Evolutionary conservation across 352 stramenopile species (phyloP), one percentile per base, ranked within the genome.

Genomic region (Phytophthora sansomeana): DNA sequence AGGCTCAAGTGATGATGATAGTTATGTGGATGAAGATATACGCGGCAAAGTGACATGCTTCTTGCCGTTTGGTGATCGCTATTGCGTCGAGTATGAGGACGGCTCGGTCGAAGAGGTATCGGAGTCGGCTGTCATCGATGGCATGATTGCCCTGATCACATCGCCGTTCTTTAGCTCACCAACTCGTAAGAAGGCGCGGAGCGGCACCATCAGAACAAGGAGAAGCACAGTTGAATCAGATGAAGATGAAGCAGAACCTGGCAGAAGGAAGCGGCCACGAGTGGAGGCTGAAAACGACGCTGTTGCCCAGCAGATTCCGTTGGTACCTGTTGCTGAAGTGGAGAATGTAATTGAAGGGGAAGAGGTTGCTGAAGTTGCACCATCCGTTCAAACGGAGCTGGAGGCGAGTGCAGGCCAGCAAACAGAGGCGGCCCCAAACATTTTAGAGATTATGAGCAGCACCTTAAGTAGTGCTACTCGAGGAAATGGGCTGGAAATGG

Each of bases 31-130:
- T n/a, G 57, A 69, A 14, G 62, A 75, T 28, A 29, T 76, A 42
- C 47, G 55, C 3, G 85, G 85, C 11, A 47, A 54, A 6, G 82
- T 93, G 11, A 74, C 66, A 47, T 81, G 69, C 51, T 93, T 86
- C 33, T 58, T 87, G 48, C 85, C 85, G 26, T 93, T 92, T 68
- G 79, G 69, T 1, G 77, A 91, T 50, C 35, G 53, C 10, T 93
- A 89, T 46, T 58, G 63, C 46, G 80, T 91, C 2, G 63, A 64
- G 19, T 93, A 82, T 54, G 67, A 82, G 7, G 85, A 93, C 36
- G 76, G 67, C 3, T 74, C 67, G 24, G 77, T 10, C 0, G 69
- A 75, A 16, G 73, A 91, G n/a, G 26, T 91, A 38, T 81, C 50
- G 3, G 83, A 93, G 42, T 58, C 74, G 44, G 72, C 80, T 53